Evolutionary conservation across 2,329 filamentous ascomycete genomes (phyloP).

Genomic region (Aspergillus sp.): DNA sequence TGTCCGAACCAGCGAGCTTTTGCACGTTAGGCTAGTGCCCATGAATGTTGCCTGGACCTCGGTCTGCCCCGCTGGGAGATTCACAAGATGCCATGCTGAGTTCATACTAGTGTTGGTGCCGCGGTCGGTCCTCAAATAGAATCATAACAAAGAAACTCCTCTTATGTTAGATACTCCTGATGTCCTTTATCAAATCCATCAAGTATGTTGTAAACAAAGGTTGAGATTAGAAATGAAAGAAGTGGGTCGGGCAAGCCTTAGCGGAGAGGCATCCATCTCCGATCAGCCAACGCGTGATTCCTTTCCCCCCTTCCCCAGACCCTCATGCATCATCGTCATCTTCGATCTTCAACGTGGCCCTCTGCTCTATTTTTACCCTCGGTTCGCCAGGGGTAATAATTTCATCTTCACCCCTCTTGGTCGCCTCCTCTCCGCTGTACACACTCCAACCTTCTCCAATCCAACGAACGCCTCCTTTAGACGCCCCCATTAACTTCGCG

Average conservation of each 20-base stretch:
- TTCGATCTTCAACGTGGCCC: constrained; percentile 22
- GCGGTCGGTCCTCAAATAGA: too few relatives aligned
- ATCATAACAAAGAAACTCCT: neutral
- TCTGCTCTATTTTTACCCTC: constrained; percentile 5
- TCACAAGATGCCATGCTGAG: neutral
- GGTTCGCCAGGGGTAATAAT: neutral
- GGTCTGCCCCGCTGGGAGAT: constrained; percentile 1
- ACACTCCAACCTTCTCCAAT: neutral
- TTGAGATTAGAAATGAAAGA: too few relatives aligned
- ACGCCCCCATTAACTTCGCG: neutral
- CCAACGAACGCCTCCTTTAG: neutral
- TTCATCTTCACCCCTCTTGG: neutral
- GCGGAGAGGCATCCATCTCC: neutral
- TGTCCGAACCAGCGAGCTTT: neutral
- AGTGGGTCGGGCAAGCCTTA: neutral
- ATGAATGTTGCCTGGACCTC: neutral
- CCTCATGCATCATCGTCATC: constrained; percentile 8
- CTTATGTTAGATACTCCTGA: too few relatives aligned
- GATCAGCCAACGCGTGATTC: constrained; percentile 10
- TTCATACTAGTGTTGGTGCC: neutral
- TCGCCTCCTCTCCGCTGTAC: neutral
- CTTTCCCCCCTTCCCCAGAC: constrained; percentile 19
- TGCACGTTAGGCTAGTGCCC: neutral
- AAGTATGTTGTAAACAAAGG: too few relatives aligned
- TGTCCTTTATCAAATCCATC: too few relatives aligned